Conservation (phyloP, 345 rosid genomes). For the Eucalyptus cladocalyx region DNA sequence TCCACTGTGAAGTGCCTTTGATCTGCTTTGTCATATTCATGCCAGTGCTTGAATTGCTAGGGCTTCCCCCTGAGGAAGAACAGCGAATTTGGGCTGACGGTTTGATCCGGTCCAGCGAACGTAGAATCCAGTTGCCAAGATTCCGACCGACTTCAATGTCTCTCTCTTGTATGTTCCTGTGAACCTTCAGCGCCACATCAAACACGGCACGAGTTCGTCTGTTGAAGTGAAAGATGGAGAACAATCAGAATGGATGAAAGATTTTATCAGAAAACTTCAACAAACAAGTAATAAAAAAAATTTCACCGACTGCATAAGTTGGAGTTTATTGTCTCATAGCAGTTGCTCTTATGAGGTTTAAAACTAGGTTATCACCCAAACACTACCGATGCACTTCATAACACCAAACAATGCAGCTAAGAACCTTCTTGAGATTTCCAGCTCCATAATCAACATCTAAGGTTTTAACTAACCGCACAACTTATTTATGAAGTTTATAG, state of each 20-base stretch:
- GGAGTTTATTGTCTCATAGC: not conserved
- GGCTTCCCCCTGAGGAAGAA: conserved; percentile 6
- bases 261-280: not conserved
- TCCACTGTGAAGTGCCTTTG: conserved; percentile 16
- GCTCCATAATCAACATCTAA: not conserved
- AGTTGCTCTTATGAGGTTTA: not conserved
- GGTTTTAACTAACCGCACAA: not conserved
- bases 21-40: conserved; percentile 26
- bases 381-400: not conserved
- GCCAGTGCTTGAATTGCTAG: conserved; percentile 6
- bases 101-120: conserved; percentile 75
- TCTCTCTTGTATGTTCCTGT: conserved; percentile 64
- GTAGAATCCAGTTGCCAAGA: conserved; percentile 81
- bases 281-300: not conserved
- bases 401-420: not conserved
- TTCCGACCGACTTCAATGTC: conserved; percentile 85
- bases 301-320: not conserved
- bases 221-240: not conserved
- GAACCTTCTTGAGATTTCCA: not conserved
- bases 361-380: not conserved
- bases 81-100: conserved; percentile 86
- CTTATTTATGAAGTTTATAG: not conserved
- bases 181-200: conserved; percentile 55
- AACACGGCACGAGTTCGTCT: conserved; percentile 60
- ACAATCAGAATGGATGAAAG: not conserved